Evolutionary conservation across 805 yeast species (phyloP), one percentile per base, ranked within the genome.

Genomic region (Torulaspora quercuum): DNA sequence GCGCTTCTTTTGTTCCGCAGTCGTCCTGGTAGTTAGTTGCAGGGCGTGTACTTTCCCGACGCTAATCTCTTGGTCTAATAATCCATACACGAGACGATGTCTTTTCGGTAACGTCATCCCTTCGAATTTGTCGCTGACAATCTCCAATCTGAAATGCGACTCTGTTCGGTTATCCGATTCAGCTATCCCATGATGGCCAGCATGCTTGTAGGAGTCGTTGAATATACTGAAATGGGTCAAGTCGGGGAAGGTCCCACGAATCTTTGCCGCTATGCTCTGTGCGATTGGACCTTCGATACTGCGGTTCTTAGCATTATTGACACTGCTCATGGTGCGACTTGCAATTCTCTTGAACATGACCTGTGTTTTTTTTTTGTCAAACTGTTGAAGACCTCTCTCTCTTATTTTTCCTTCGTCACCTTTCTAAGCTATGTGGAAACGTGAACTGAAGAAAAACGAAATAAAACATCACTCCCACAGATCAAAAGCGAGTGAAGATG

Each of bases 131-230:
- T 77, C 77, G 49, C 89, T 80, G 7, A 86, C 83, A 4, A 89
- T 70, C 31, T 76, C 80, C 23, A 90, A 60, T 38, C 86, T 64
- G 61, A 89, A 87, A 59, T 90, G 97, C 0, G 94, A 81, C 61
- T 90, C 97, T 2, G 73, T 70, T 10, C 66, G 69, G 59, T 87
- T 87, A 2, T 70, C 48, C 6, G 89, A 86, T 3, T 81, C 87
- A 35, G 78, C 72, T 66, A 86, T 72, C 2, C 94, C 88, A 40
- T 78, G 80, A 59, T 90, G 97, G 46, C 85, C 89, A 2, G 88
- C 76, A 61, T 90, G 97, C 56, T 83, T 83, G 61, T 77, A 78
- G 5, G 95, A 85, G 61, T 90, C 97, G 57, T 90, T 90, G 40
- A 66, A 67, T 5, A 90, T 70, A 20, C 65, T 70, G 46, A 75